Percentiles rank a stretch among this genome's conserved stretches.
These are phyloP conservation scores for Huntiella bhutanensis DNA, from an alignment of 2,329 filamentous ascomycete species.

Conservation along the genomic window DNA sequence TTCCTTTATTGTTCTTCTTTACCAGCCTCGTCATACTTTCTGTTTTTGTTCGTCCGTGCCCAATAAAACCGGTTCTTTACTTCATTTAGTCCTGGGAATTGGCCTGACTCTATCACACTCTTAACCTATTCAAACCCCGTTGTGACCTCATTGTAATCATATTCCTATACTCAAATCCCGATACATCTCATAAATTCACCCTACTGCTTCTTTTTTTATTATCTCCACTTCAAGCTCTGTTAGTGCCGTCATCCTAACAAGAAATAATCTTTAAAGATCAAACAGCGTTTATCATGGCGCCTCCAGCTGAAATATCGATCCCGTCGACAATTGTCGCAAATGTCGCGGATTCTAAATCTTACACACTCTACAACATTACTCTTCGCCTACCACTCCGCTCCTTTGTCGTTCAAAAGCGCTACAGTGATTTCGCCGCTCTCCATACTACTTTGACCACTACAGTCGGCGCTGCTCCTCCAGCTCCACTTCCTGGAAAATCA, in stretches of 20 bases:
- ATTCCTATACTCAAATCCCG: too few species aligned
- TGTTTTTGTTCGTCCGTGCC: background rate
- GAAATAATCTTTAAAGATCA: too few species aligned
- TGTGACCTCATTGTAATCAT: too few species aligned
- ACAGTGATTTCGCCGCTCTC: slow-evolving; percentile 57
- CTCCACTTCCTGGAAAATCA: slow-evolving; percentile 49
- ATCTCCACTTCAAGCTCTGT: too few species aligned
- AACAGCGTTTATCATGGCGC: slow-evolving; percentile 30
- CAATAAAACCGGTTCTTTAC: background rate
- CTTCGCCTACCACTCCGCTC: slow-evolving; percentile 59
- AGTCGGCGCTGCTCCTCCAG: slow-evolving; percentile 45
- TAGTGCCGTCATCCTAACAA: too few species aligned
- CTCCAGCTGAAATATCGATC: slow-evolving; percentile 47
- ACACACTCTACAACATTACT: slow-evolving; percentile 61
- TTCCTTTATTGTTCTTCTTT: background rate
- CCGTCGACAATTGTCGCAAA: slow-evolving; percentile 41
- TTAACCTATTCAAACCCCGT: too few species aligned
- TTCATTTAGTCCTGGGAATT: background rate
- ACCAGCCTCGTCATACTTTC: slow-evolving; percentile 4
- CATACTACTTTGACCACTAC: slow-evolving; percentile 41
- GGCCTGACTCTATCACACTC: too few species aligned
- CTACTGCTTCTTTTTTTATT: too few species aligned
- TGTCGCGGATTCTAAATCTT: slow-evolving; percentile 39
- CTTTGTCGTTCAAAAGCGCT: slow-evolving; percentile 61
- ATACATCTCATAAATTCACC: too few species aligned